Base-by-base conservation (phyloP, 768 basidiomycete genomes). In the Amanita fuliginea region DNA sequence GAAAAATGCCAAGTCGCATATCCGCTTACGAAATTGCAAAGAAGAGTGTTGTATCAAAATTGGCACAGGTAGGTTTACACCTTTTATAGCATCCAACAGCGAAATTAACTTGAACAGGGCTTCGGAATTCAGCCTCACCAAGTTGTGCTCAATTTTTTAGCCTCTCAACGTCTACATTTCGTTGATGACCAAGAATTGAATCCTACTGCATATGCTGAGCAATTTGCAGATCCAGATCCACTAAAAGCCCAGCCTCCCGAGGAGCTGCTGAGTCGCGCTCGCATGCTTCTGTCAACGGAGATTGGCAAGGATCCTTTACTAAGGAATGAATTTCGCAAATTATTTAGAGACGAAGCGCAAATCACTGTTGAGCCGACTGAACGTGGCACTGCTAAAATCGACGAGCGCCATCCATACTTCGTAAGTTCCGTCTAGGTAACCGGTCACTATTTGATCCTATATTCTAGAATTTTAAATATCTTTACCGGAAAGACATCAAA, bases 291-390 rank as follows among this genome's bases (percentile, higher is more conserved):
- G 42, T 77, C 85, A 5, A 90, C 87, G 0, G 96, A 98, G 62
- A 75, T 98, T 14, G 88, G 89, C 30, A 94, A 88, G 60, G 95
- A 99, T 62, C 95, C 95, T 10, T 67, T 91, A 9, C 75, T 99
- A 26, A 75, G 91, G 36, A 80, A 82, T 54, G 74, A 81, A 50
- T 80, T 91, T 45, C 80, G 96, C 46, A 73, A 80, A 49, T 60
- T 77, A 33, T 93, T 92, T 72, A 81, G 77, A 59, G 70, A 73
- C 10, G 78, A 83, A 53, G 95, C 85, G 2, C 71, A 78, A 16
- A 70, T 98, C 28, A 81, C 85, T 18, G 81, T 94, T 13, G 71
- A 74, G 42, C 93, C 95, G 0, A 98, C 95, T 1, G 93, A 95
- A 46, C 78, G 85, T 42, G 96, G 96, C 18, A 67, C 80, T 39